Conservation (phyloP, 2,329 filamentous ascomycete species). For the Harringtonia aguacate region DNA sequence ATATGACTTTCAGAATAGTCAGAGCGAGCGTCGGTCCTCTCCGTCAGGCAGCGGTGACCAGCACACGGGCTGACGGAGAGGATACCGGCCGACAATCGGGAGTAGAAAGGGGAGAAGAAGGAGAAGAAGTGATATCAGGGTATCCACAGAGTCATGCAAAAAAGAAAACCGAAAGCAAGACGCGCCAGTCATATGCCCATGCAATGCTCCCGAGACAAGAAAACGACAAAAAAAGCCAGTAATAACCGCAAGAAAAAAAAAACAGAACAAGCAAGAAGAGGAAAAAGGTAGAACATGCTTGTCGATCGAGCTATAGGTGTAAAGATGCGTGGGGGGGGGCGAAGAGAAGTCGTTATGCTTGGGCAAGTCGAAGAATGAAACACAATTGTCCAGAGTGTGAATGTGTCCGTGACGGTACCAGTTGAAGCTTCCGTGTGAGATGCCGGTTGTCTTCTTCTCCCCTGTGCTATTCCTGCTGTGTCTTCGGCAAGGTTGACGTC, state of each 20-base stretch:
- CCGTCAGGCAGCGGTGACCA: too few relatives aligned
- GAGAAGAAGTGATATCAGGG: neutral
- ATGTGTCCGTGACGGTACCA: neutral
- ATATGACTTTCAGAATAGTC: too few relatives aligned
- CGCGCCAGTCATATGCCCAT: neutral
- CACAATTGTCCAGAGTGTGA: neutral
- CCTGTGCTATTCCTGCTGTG: slow-evolving; percentile 3
- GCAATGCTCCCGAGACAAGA: slow-evolving; percentile 4
- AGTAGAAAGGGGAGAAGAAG: too few relatives aligned
- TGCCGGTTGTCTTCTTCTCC: neutral
- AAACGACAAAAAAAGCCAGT: slow-evolving; percentile 1
- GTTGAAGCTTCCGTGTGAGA: neutral
- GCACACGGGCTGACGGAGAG: neutral
- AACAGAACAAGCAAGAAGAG: neutral
- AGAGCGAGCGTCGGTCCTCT: too few relatives aligned
- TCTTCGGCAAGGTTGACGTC: slow-evolving; percentile 7
- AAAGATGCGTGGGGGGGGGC: neutral
- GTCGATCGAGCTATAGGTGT: neutral
- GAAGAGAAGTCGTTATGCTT: too few relatives aligned
- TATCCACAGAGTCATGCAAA: neutral
- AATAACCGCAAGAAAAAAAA: neutral
- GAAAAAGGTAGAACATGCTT: neutral
- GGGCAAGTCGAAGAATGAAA: too few relatives aligned
- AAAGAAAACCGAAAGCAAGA: neutral
- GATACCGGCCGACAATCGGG: neutral